Base-by-base conservation (phyloP, 805 yeast genomes). In the Metschnikowia orientalis region DNA sequence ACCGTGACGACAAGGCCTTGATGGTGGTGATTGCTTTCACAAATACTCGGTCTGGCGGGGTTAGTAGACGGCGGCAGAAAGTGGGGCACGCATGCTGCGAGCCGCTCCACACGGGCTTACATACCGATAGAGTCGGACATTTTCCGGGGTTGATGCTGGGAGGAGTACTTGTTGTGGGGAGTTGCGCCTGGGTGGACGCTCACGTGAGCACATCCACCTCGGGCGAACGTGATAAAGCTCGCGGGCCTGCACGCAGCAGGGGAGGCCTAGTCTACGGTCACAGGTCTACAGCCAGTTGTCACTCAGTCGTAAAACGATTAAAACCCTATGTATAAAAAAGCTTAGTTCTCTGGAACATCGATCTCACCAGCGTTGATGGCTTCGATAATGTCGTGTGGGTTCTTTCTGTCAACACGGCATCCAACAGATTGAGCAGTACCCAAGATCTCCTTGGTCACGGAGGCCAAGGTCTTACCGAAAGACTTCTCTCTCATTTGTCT, bases 401-500 rank as follows among this genome's bases (percentile, higher is more conserved):
- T 90, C 81, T 92, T 90, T 76, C 89, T 94, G 73, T 88, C 90
- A 67, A 92, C 97, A 76, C 97, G 89, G 77, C 96, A 89, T 63
- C 98, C 98, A 64, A 92, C 94, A 51, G 97, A 89, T 78, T 90
- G 97, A 60, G 97, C 97, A 71, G 98, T 92, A 73, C 98, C 98
- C 68, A 92, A 83, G 66, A 92, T 85, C 80, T 92, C 98, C 81
- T 92, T 92, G 62, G 95, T 77, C 57, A 92, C 95, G 46, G 97
- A 92, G 52, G 94, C 87, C 69, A 92, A 82, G 73, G 61, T 85
- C 85, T 88, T 90, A 78, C 98, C 96, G 71, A 92, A 87, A 48
- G 97, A 88, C 78, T 92, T 92, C 69, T 83, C 87, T 71, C 77
- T 81, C 97, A 92, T 90, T 66, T 81, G 81, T 75, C 96, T 89